A percentile compares a stretch with the other conserved stretches of the same genome.
phyloP scores from a whole-genome alignment of 192 early-diverging fungal genomes.

The Entophlyctis luteolus region DNA sequence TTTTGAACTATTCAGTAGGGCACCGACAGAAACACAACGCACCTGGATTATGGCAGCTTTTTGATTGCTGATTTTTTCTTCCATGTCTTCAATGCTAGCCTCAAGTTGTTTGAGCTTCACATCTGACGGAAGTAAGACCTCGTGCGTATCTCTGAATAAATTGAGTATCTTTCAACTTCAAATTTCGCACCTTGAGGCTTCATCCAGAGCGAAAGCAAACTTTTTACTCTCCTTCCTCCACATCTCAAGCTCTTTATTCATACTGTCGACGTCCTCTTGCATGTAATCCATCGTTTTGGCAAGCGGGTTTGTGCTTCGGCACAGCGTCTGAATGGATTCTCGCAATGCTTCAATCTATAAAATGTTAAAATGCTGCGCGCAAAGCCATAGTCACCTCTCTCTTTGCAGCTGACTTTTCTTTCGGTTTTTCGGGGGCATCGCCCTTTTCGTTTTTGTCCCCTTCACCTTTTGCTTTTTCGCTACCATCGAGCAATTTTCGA shows the following conservation, averaged over 20 bases:
- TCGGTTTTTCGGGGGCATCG: constrained; percentile 27
- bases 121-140: constrained; percentile 37
- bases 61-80: constrained; percentile 44
- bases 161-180: neutral
- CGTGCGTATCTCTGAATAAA: constrained; percentile 34
- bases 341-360: constrained; percentile 44
- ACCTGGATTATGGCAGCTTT: constrained; percentile 50
- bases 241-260: constrained; percentile 54
- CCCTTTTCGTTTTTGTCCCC: constrained; percentile 41
- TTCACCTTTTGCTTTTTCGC: no score
- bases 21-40: neutral
- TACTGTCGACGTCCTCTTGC: constrained; percentile 60
- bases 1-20: neutral
- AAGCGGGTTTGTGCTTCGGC: constrained; percentile 51
- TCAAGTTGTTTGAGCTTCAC: constrained; percentile 43
- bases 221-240: constrained; percentile 47
- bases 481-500: constrained; percentile 48
- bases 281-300: constrained; percentile 57
- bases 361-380: neutral
- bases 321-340: constrained; percentile 48
- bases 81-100: constrained; percentile 43
- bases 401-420: constrained; percentile 39
- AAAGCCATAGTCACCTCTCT: constrained; percentile 35
- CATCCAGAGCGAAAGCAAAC: constrained; percentile 30
- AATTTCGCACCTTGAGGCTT: constrained; percentile 31